phyloP scores from a whole-genome alignment of 2,329 filamentous ascomycete species.

The Trichophyton rubrum region DNA sequence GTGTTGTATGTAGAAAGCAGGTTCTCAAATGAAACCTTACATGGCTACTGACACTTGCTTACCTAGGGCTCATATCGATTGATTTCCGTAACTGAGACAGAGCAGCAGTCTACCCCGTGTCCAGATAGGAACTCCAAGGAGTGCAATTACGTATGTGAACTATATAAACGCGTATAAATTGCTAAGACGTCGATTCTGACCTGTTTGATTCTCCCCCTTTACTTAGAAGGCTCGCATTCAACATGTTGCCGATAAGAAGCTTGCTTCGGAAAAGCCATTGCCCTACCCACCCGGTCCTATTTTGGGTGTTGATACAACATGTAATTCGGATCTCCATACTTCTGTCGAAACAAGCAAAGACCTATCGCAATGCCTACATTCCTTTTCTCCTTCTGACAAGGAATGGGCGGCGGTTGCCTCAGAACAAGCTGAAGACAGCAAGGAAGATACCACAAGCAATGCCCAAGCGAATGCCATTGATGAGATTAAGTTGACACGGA shows the following conservation, averaged over 20 bases:
- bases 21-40: neutral
- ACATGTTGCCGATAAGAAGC: slow-evolving; percentile 4
- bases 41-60: neutral
- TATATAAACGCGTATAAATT: neutral
- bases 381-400: slow-evolving; percentile 8
- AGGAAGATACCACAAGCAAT: neutral
- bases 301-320: neutral
- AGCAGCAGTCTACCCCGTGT: neutral
- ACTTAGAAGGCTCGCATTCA: neutral
- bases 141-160: neutral
- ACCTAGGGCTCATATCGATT: slow-evolving; percentile 2
- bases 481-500: neutral
- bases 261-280: slow-evolving; percentile 13
- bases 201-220: neutral
- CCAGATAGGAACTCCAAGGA: neutral
- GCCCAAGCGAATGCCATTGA: neutral
- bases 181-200: neutral
- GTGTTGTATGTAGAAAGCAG: neutral
- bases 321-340: neutral
- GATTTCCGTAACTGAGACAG: neutral
- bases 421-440: neutral
- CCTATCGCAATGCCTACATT: neutral
- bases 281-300: slow-evolving; percentile 9
- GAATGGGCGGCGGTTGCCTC: slow-evolving; percentile 11
- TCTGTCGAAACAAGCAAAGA: slow-evolving; percentile 8